Base-by-base conservation (phyloP, 331 rosid species). In the Rosa hybrid region DNA sequence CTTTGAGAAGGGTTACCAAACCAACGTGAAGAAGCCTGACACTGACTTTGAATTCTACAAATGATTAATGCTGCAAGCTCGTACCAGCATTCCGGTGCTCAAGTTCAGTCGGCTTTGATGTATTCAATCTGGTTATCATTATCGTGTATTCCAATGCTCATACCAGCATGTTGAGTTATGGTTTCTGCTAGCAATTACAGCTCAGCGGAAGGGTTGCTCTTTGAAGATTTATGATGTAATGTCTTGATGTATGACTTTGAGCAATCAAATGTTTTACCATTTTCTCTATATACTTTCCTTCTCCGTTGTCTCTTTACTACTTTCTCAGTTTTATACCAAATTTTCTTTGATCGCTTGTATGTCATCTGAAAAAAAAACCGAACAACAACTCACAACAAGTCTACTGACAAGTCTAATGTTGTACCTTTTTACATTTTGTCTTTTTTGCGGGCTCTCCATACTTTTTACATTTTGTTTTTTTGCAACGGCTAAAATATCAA, bases 1-100 rank as follows among this genome's bases (percentile, higher is more conserved):
- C 80, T 95, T 95, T 17, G 98, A 95, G 89, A 96, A 96, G 93
- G 99, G 99, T 30, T 96, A 96, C 83, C 81, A 97, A 68, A 93
- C 97, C 64, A 96, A 96, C 17, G 99, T 96, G 86, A 96, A 96
- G 92, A 96, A 96, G 87, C 99, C 99, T 0, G 99, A 96, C 76
- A 93, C 99, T 2, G 99, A 96, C 85, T 93, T 96, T 9, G 99
- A 96, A 81, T 96, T 96, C 82, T 96, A 96, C 91, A 96, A 93
- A 88, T 96, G 94, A 94, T 65, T 59, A 68, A 69, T 14, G 70
- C 34, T 27, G 51, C 41, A 77, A 27, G 71, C 27, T 3, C 70
- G 7, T 20, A 54, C 30, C 2, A 17, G 20, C 3, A 27, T 63
- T 12, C 3, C 18, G 7, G 6, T 68, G 48, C 48, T 12, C 41